These are phyloP conservation scores for Hyaloraphidium curvatum DNA, from an alignment of 192 early-diverging fungal genomes.

Conservation along the genomic window DNA sequence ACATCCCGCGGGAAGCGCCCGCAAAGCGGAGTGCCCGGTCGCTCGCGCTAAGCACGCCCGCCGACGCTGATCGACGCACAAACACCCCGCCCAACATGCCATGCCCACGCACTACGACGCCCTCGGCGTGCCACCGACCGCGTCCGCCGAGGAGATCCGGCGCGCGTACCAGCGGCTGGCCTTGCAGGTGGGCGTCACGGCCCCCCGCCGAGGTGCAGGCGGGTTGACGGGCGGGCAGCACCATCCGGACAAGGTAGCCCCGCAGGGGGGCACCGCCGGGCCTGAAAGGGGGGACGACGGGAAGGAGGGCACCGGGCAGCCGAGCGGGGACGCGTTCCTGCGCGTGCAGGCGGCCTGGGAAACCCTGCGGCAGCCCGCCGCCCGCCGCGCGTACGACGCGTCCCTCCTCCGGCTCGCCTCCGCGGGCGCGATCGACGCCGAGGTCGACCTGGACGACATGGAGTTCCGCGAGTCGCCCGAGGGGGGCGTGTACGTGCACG, in stretches of 20 bases:
- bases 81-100: too few relatives aligned
- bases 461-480: slow-evolving; percentile 30
- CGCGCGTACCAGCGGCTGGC: slow-evolving; percentile 30
- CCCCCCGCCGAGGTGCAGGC: background rate
- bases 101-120: slow-evolving; percentile 38
- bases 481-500: slow-evolving; percentile 18
- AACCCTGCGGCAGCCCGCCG: slow-evolving; percentile 19
- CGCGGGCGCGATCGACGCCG: slow-evolving; percentile 38
- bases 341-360: slow-evolving; percentile 35
- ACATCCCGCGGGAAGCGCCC: too few relatives aligned
- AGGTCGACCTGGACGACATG: slow-evolving; percentile 69
- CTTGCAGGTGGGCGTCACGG: slow-evolving; percentile 16
- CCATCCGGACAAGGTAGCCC: slow-evolving; percentile 47
- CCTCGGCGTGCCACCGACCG: slow-evolving; percentile 24
- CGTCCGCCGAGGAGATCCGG: slow-evolving; percentile 25
- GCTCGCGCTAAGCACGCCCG: too few relatives aligned
- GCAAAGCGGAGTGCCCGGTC: too few relatives aligned
- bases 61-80: too few relatives aligned
- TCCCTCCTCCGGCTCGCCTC: slow-evolving; percentile 19
- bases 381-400: slow-evolving; percentile 27
- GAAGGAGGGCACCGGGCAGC: background rate
- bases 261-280: slow-evolving; percentile 9
- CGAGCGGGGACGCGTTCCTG: slow-evolving; percentile 9
- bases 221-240: slow-evolving; percentile 10
- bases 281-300: slow-evolving; percentile 5